These are phyloP conservation scores for Thermomucor indicae-seudaticae DNA, from an alignment of 371 early-diverging fungal species.

Conservation along the genomic window DNA sequence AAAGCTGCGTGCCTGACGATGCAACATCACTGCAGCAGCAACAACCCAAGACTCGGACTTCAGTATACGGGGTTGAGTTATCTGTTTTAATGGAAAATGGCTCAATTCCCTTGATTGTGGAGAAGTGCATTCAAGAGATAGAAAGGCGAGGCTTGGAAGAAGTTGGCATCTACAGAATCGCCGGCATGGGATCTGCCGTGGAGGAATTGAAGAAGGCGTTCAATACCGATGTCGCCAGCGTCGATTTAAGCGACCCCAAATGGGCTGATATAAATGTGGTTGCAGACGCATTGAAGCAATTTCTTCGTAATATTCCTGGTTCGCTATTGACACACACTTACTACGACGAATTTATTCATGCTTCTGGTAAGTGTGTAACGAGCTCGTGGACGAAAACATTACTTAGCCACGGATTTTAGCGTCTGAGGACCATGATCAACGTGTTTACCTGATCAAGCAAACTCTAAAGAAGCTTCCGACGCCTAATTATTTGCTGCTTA, in stretches of 20 bases:
- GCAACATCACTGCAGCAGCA: neutral
- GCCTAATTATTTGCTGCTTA: conserved; percentile 67
- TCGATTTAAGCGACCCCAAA: conserved; percentile 60
- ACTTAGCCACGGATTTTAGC: conserved; percentile 36
- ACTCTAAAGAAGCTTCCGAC: conserved; percentile 64
- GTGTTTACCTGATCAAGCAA: conserved; percentile 73
- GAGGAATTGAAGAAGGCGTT: conserved; percentile 57
- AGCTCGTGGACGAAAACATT: neutral
- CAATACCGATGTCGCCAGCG: conserved; percentile 50
- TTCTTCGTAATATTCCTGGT: conserved; percentile 90
- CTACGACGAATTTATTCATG: conserved; percentile 78
- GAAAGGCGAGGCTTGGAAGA: conserved; percentile 80
- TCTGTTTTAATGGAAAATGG: conserved; percentile 57
- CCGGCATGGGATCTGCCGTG: conserved; percentile 68
- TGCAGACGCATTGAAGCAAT: conserved; percentile 91
- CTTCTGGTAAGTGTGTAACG: conserved; percentile 59
- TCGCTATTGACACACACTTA: conserved; percentile 82
- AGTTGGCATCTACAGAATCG: conserved; percentile 80
- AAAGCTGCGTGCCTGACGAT: neutral
- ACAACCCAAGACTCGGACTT: conserved; percentile 9
- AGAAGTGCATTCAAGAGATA: conserved; percentile 73
- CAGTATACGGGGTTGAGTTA: conserved; percentile 65
- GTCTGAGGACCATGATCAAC: conserved; percentile 74
- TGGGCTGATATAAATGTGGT: conserved; percentile 84
- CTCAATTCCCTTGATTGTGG: conserved; percentile 54